phyloP scores from a whole-genome alignment of 345 rosid species.

The Acer campestre region DNA sequence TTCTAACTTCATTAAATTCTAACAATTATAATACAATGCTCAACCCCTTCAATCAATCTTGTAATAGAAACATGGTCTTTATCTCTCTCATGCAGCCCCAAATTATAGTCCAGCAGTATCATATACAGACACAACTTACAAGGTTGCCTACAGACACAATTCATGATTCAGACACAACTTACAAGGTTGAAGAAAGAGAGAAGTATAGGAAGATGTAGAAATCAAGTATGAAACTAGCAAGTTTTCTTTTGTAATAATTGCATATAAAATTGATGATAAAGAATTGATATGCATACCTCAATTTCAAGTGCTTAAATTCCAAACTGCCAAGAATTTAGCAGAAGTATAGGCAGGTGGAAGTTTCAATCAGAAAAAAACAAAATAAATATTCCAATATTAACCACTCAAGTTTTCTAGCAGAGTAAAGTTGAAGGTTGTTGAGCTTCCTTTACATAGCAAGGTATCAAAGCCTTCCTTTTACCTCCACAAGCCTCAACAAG shows the following conservation, averaged over 20 bases:
- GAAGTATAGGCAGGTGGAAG: slow-evolving; percentile 23
- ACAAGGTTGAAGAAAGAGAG: not conserved
- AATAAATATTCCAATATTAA: slow-evolving; percentile 24
- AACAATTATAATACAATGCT: not conserved
- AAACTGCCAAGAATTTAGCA: slow-evolving; percentile 32
- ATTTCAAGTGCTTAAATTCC: slow-evolving; percentile 24
- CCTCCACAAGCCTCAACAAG: slow-evolving; percentile 25
- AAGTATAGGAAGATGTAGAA: not conserved
- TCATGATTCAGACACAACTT: not conserved
- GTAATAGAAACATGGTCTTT: slow-evolving; percentile 1
- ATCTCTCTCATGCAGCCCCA: slow-evolving; percentile 15
- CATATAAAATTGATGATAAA: slow-evolving; percentile 17
- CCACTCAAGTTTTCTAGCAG: slow-evolving; percentile 27
- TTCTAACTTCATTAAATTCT: slow-evolving; percentile 6
- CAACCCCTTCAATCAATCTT: slow-evolving; percentile 11
- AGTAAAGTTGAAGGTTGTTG: slow-evolving; percentile 36
- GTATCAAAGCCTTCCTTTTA: slow-evolving; percentile 36
- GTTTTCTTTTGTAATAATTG: not conserved
- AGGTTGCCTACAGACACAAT: not conserved
- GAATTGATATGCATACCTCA: slow-evolving; percentile 39
- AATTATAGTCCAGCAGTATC: not conserved
- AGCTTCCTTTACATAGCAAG: slow-evolving; percentile 45
- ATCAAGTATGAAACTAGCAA: not conserved
- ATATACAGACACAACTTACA: not conserved
- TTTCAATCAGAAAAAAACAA: slow-evolving; percentile 4